phyloP scores from a whole-genome alignment of 768 basidiomycete genomes.

The Podaxis mareebaensis region DNA sequence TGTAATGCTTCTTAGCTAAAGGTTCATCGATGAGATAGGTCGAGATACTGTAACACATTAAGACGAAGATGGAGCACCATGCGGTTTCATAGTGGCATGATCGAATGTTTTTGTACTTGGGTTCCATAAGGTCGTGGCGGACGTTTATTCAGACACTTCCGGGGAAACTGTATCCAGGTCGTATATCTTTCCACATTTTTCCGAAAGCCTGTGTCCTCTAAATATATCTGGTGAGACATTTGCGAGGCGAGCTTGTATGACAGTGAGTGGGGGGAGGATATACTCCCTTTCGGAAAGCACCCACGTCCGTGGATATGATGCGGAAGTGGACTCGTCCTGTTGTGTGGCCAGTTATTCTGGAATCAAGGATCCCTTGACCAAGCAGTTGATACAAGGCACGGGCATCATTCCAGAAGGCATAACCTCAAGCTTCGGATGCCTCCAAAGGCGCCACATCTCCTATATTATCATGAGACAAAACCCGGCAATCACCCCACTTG shows the following conservation, averaged over 20 bases:
- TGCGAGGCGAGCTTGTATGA: background rate
- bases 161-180: background rate
- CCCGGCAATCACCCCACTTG: slow-evolving; percentile 17
- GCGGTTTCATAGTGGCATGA: slow-evolving; percentile 2
- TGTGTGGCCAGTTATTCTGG: background rate
- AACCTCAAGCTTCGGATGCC: slow-evolving; percentile 13
- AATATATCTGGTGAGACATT: background rate
- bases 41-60: slow-evolving; percentile 8
- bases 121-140: background rate
- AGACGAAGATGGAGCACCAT: background rate
- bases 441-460: slow-evolving; percentile 9
- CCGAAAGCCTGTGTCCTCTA: background rate
- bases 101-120: background rate
- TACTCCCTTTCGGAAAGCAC: background rate
- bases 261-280: background rate
- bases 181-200: background rate
- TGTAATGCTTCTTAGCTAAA: slow-evolving; percentile 3
- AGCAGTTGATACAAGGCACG: background rate
- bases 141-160: background rate
- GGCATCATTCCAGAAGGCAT: slow-evolving; percentile 12
- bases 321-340: background rate
- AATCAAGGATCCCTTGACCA: background rate
- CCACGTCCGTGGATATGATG: background rate
- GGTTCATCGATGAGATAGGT: slow-evolving; percentile 12
- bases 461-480: slow-evolving; percentile 7